Percentiles rank a stretch among this genome's conserved stretches.
phyloP scores from a whole-genome alignment of 2,329 filamentous ascomycete genomes.

The Neofusicoccum laricinum region DNA sequence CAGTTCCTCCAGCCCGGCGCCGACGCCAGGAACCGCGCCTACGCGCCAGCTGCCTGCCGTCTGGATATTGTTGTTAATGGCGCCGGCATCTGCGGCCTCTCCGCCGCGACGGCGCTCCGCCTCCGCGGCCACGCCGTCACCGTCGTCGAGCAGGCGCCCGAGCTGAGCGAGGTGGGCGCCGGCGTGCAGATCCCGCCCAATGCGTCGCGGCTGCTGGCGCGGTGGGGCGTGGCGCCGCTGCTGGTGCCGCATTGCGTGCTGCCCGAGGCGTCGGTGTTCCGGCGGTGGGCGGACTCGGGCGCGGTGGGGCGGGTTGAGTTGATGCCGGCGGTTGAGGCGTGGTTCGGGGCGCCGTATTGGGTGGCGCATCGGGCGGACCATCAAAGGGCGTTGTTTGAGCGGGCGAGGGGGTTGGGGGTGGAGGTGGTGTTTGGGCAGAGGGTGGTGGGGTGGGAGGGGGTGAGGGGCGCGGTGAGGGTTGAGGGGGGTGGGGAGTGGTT shows the following conservation, averaged over 20 bases:
- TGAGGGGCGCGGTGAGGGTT: slow-evolving; percentile 24
- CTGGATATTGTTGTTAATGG: slow-evolving; percentile 19
- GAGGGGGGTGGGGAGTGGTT: slow-evolving; percentile 36
- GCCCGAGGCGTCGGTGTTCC: slow-evolving; percentile 48
- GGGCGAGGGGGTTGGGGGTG: slow-evolving; percentile 22
- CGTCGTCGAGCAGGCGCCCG: slow-evolving; percentile 33
- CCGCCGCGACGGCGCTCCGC: slow-evolving; percentile 18
- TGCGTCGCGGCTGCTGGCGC: slow-evolving; percentile 43
- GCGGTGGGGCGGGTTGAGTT: slow-evolving; percentile 48
- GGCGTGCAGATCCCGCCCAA: slow-evolving; percentile 19
- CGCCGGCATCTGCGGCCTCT: slow-evolving; percentile 22
- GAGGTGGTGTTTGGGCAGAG: slow-evolving; percentile 18
- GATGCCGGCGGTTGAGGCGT: slow-evolving; percentile 49
- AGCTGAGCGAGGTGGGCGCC: slow-evolving; percentile 28
- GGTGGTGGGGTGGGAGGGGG: slow-evolving; percentile 18
- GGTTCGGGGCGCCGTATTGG: slow-evolving; percentile 23
- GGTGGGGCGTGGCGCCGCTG: slow-evolving; percentile 42
- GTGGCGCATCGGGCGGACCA: slow-evolving; percentile 25
- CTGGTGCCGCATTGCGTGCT: slow-evolving; percentile 22
- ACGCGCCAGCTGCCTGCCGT: too few species aligned
- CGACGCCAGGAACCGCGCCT: too few species aligned
- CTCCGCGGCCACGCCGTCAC: slow-evolving; percentile 28
- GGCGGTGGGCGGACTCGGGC: slow-evolving; percentile 48
- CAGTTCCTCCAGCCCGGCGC: slow-evolving; percentile 20
- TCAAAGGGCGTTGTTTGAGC: slow-evolving; percentile 20